These are phyloP conservation scores for Elaeis oleifera DNA, from an alignment of 202 grass and related monocot species.

Conservation along the genomic window DNA sequence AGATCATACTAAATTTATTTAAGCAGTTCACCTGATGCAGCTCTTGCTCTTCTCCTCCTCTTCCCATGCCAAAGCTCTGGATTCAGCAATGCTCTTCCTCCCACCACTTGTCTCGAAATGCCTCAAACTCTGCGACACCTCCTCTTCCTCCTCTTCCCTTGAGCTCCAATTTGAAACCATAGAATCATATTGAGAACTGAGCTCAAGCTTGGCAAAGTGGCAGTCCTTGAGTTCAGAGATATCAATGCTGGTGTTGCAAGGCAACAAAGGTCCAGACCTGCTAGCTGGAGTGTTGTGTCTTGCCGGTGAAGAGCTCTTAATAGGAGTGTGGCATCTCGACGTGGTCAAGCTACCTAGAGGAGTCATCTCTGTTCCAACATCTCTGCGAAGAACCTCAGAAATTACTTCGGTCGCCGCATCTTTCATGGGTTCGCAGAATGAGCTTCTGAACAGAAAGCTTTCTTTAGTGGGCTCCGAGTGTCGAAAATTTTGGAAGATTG, in stretches of 20 bases:
- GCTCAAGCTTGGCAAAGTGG: slow-evolving; percentile 74
- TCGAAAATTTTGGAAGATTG: slow-evolving; percentile 7
- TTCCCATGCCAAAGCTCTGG: slow-evolving; percentile 45
- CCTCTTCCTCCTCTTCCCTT: slow-evolving; percentile 93
- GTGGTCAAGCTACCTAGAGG: slow-evolving; percentile 65
- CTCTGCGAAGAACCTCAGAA: slow-evolving; percentile 34
- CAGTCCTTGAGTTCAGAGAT: slow-evolving; percentile 68
- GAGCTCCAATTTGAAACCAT: slow-evolving; percentile 79
- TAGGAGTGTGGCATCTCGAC: slow-evolving; percentile 65
- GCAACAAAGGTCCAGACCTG: slow-evolving; percentile 69
- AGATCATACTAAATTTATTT: too few species aligned
- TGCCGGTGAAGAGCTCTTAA: slow-evolving; percentile 59
- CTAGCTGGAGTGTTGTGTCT: slow-evolving; percentile 79
- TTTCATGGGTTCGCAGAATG: slow-evolving; percentile 32
- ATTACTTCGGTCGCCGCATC: slow-evolving; percentile 2
- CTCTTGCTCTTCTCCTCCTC: slow-evolving; percentile 80
- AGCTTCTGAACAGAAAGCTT: slow-evolving; percentile 66
- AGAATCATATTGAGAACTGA: slow-evolving; percentile 51
- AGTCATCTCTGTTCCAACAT: slow-evolving; percentile 82
- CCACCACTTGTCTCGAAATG: slow-evolving; percentile 66
- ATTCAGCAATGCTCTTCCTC: slow-evolving; percentile 33
- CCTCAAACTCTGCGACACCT: slow-evolving; percentile 83
- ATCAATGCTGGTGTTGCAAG: slow-evolving; percentile 38
- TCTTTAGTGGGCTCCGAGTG: slow-evolving; percentile 45
- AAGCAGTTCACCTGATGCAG: slow-evolving; percentile 54